Conservation (phyloP, 768 basidiomycete genomes). For the Calocybe indica region DNA sequence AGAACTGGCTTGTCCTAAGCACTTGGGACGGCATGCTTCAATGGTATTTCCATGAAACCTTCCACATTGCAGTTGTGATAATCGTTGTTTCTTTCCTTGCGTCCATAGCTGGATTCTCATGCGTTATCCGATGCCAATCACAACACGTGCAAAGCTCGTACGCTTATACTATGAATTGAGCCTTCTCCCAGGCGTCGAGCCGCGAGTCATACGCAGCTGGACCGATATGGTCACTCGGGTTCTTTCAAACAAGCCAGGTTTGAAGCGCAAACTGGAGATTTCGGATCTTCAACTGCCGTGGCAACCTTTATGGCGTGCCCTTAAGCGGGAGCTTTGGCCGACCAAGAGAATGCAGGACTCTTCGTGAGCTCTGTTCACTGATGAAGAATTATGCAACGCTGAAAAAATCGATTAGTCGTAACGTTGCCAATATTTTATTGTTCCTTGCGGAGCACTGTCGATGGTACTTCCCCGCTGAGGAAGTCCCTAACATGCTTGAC, state of each 20-base stretch:
- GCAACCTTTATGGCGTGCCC: slow-evolving; percentile 67
- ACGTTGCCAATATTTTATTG: slow-evolving; percentile 64
- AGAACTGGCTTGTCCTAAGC: slow-evolving; percentile 68
- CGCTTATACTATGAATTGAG: slow-evolving; percentile 76
- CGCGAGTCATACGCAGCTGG: slow-evolving; percentile 67
- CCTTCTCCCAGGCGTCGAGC: slow-evolving; percentile 70
- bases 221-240: slow-evolving; percentile 73
- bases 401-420: slow-evolving; percentile 35
- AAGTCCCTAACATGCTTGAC: slow-evolving; percentile 66
- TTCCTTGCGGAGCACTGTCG: slow-evolving; percentile 70
- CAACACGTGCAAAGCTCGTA: slow-evolving; percentile 67
- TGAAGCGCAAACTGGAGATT: slow-evolving; percentile 60
- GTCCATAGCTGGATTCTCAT: slow-evolving; percentile 67
- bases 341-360: slow-evolving; percentile 57
- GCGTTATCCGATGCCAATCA: slow-evolving; percentile 70
- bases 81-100: neutral
- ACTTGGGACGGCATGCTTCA: slow-evolving; percentile 80
- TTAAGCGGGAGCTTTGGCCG: slow-evolving; percentile 72
- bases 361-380: slow-evolving; percentile 35
- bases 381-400: neutral
- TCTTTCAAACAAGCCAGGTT: slow-evolving; percentile 57
- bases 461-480: slow-evolving; percentile 58
- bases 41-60: slow-evolving; percentile 39
- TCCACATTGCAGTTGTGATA: neutral
- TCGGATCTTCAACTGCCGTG: slow-evolving; percentile 67